Base-by-base conservation (phyloP, 2,329 filamentous ascomycete species). In the Fusarium circinatum region DNA sequence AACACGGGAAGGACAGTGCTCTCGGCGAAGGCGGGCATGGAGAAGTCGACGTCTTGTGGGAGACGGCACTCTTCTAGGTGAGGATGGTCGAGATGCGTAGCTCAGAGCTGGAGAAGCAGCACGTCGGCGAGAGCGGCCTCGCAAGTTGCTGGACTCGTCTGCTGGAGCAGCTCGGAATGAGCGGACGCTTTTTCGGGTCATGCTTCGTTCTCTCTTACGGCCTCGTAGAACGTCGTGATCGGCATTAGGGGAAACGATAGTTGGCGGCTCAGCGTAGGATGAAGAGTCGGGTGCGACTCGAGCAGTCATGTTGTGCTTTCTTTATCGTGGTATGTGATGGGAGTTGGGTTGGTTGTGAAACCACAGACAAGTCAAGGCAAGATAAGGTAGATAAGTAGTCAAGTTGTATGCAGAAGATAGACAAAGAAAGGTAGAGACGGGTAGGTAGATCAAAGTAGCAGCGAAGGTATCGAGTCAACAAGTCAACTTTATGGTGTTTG, bases 1-100 rank as follows among this genome's bases (percentile, higher is more conserved):
- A 24, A 81, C 81, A 26, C 83, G 79, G 18, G 83, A 85, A 17
- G 83, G 83, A 65, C 83, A 85, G 69, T 86, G 85, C 71, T 85
- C 85, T 26, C 86, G 83, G 45, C 84, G 79, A 20, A 85, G 80
- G 18, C 84, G 79, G 45, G 83, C 82, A 63, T 83, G 82, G 22
- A 86, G 80, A 24, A 86, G 76, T 38, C 84, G 82, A 41, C 83
- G 82, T 64, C 82, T 82, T 34, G 82, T 83, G 18, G 85, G 84
- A 7, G 84, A 85, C 22, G 82, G 73, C 26, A 82, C 75, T 18
- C 79, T 73, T 22, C 79, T 73, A 9, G 81, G 81, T 11, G 82
- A 83, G 6, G 81, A 76, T 28, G 76, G 77, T 58, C 81, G 79
- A 24, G 83, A 82, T 62, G 78, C 68, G 41, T 77, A 74, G 55